phyloP scores from a whole-genome alignment of 116 monocot genomes.

The Phalaenopsis hybrid region DNA sequence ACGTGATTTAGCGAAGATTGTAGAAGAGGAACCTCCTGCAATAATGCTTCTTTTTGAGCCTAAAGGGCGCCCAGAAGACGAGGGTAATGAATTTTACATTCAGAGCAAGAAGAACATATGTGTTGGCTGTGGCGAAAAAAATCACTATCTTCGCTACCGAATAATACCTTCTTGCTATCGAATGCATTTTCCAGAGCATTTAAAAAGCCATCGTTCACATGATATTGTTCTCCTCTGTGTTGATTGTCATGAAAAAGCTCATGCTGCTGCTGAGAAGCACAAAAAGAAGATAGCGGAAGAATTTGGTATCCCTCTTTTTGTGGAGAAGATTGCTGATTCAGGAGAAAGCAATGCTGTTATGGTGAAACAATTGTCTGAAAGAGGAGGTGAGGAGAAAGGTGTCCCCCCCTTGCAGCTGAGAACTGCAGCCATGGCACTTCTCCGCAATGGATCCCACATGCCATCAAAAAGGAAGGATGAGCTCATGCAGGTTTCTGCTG shows the following conservation, averaged over 20 bases:
- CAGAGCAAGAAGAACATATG: conserved; percentile 95
- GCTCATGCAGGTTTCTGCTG: conserved; percentile 44
- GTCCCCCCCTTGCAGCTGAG: conserved; percentile 85
- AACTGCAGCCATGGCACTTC: conserved; percentile 91
- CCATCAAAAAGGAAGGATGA: conserved; percentile 58
- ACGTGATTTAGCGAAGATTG: conserved; percentile 67
- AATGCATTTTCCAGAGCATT: conserved; percentile 94
- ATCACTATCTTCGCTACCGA: conserved; percentile 84
- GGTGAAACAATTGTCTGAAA: conserved; percentile 8
- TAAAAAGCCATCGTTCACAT: conserved; percentile 97
- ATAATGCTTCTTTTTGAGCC: conserved; percentile 97
- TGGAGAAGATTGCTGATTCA: conserved; percentile 56
- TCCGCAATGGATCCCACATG: conserved; percentile 84
- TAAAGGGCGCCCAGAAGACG: conserved; percentile 95
- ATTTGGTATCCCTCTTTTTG: conserved; percentile 78
- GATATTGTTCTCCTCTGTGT: conserved; percentile 96
- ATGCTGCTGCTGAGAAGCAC: conserved; percentile 86
- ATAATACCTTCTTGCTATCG: conserved; percentile 98
- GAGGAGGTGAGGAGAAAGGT: conserved; percentile 34
- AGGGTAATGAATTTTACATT: conserved; percentile 94
- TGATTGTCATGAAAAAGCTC: conserved; percentile 94
- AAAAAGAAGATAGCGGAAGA: conserved; percentile 74
- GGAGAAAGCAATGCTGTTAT: conserved; percentile 42
- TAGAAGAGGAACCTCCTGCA: conserved; percentile 85
- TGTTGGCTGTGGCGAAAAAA: conserved; percentile 91